Evolutionary conservation across 345 rosid species (phyloP), one percentile per base, ranked within the genome.

Genomic region (Pelargonium nanum): DNA sequence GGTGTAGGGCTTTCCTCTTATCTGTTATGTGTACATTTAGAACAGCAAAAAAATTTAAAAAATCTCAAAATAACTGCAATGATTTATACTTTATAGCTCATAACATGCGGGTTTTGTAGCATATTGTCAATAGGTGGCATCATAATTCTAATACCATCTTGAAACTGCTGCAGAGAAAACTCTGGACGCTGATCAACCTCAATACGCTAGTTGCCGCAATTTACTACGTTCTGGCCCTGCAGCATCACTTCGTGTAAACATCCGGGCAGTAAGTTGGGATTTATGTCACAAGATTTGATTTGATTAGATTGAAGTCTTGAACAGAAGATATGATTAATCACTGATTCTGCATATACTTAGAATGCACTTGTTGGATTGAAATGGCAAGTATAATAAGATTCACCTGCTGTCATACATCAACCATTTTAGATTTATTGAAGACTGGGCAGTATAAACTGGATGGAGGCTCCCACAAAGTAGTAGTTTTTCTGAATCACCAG

Each of bases 171-270:
- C 66, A 84, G 79, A 75, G 74, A 83, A 78, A 65, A 60, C 53
- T 60, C 74, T 81, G 40, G 83, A 78, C 58, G 83, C 57, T 65
- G 89, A 82, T 25, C 71, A 82, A 53, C 95, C 96, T 23, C 81
- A 79, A 67, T 91, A 75, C 64, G 77, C 68, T 24, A 61, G 32
- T 22, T 80, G 85, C 76, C 75, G 89, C 64, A 73, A 85, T 15
- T 60, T 80, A 44, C 74, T 84, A 8, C 82, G 96, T 24, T 74
- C 80, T 61, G 97, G 96, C 64, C 94, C 94, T n/a, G 94, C 94
- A 57, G 82, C 80, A 52, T 80, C 94, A 45, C 63, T 91, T 21
- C 89, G 96, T 52, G 69, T 84, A 34, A 88, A 91, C 62, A 88
- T 88, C 56, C 73, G 91, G 65, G 96, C 88, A 0, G 96, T 85